A percentile compares a stretch with the other conserved stretches of the same genome.
Conservation (phyloP, 441 rosid genomes). For the Arabidopsis lyrata region DNA sequence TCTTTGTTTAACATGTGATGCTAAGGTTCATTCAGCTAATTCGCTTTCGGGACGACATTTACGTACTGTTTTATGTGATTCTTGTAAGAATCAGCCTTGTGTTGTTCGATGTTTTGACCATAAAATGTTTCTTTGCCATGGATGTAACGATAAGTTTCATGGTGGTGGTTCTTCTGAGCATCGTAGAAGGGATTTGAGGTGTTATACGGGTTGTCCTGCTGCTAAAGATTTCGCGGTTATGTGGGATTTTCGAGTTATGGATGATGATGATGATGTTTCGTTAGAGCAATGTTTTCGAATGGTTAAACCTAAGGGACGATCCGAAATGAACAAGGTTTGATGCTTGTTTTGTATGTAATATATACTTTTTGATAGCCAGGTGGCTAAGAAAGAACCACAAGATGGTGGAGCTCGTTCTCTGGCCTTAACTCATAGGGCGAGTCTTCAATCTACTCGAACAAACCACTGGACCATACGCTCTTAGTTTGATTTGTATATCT, state of each 20-base stretch:
- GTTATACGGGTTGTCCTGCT: conserved; percentile 80
- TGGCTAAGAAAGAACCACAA: background rate
- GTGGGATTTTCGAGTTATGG: conserved; percentile 69
- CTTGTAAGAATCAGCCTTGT: conserved; percentile 60
- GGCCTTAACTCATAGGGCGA: background rate
- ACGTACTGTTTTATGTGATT: conserved; percentile 76
- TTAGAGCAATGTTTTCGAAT: conserved; percentile 35
- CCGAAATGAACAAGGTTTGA: conserved; percentile 40
- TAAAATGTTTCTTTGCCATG: conserved; percentile 63
- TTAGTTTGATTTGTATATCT: background rate
- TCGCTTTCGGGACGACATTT: conserved; percentile 79
- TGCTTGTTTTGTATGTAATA: conserved; percentile 16
- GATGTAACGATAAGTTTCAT: conserved; percentile 68
- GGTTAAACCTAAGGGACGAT: conserved; percentile 37
- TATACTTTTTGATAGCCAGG: background rate
- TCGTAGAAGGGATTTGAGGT: conserved; percentile 52
- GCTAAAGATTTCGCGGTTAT: conserved; percentile 72
- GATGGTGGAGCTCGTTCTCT: background rate
- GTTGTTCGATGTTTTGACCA: conserved; percentile 64
- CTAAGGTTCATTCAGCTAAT: conserved; percentile 92
- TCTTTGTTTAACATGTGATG: conserved; percentile 85
- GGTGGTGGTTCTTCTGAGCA: conserved; percentile 53
- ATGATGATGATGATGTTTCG: conserved; percentile 38
- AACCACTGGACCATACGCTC: background rate
- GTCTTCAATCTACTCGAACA: background rate